These are phyloP conservation scores for Fonsecaea pedrosoi DNA, from an alignment of 2,329 filamentous ascomycete genomes.

Conservation along the genomic window DNA sequence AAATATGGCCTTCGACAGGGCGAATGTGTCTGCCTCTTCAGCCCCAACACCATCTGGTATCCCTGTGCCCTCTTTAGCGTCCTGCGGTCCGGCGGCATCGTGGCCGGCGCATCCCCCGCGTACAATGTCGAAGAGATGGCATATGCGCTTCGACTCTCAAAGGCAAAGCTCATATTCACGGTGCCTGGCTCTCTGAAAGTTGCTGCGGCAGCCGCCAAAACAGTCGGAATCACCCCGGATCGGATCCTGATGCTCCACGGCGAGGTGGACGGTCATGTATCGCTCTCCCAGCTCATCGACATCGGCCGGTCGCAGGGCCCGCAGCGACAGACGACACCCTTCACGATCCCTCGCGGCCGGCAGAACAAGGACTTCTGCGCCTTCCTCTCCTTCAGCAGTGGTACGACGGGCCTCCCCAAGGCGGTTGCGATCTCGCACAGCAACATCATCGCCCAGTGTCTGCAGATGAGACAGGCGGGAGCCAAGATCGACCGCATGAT, in stretches of 20 bases:
- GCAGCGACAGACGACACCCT: conserved; percentile 54
- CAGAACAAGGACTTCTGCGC: conserved; percentile 64
- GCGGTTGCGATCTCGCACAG: conserved; percentile 52
- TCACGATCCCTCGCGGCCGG: conserved; percentile 50
- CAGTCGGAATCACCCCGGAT: conserved; percentile 59
- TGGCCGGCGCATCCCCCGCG: conserved; percentile 69
- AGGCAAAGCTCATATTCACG: conserved; percentile 51
- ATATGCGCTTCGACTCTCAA: conserved; percentile 65
- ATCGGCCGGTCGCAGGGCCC: conserved; percentile 48
- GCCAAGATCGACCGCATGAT: conserved; percentile 58
- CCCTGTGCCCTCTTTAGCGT: conserved; percentile 68
- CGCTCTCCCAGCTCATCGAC: conserved; percentile 43
- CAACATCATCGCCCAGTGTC: conserved; percentile 65
- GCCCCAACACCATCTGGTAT: conserved; percentile 71
- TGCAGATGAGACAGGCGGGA: conserved; percentile 64
- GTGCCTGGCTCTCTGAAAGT: conserved; percentile 53
- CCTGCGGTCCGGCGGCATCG: conserved; percentile 61
- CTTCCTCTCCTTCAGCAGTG: conserved; percentile 50
- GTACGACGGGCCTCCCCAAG: conserved; percentile 44
- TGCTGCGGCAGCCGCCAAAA: conserved; percentile 60
- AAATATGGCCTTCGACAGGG: conserved; percentile 61
- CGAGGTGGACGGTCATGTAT: conserved; percentile 56
- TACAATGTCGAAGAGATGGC: conserved; percentile 73
- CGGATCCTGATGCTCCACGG: conserved; percentile 65
- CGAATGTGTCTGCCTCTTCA: conserved; percentile 66